Base-by-base conservation (phyloP, 202 grass and related monocot species). In the Setaria viridis region DNA sequence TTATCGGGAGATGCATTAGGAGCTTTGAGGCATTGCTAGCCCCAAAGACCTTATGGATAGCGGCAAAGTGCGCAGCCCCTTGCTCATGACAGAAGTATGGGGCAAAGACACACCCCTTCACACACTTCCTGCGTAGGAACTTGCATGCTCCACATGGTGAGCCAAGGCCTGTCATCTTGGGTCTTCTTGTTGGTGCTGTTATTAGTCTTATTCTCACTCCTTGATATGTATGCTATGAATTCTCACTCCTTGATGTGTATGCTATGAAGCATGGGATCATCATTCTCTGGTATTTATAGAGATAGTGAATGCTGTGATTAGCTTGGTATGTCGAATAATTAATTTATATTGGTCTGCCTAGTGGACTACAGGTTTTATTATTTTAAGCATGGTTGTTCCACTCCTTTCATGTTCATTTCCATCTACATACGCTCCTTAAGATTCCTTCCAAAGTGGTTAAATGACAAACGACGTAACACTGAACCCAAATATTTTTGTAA, bases 101-200 rank as follows among this genome's bases (percentile, higher is more conserved):
- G 20, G 91, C 76, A 1, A 97, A 97, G 69, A 94, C 76, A 48
- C 94, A 97, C 35, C 89, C 91, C 59, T 87, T 88, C 7, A 85
- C 87, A 68, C 94, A 97, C 90, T 90, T 97, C 87, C 94, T 94
- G 15, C 94, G 89, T 46, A 97, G 85, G 68, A 94, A 97, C 84
- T 94, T 97, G 92, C 94, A 97, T 9, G 94, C 94, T 0, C 94
- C 94, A 48, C 94, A 97, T 54, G 90, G 92, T 89, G 94, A 94
- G 79, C 92, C 87, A 87, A 90, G 62, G 64, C 86, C 90, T 91
- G 90, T 53, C 94, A 97, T 97, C 65, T 71, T 69, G 50, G 57
- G 2, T 85, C 49, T 86, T 73, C 74, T 77, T 88, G 35, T 80
- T 79, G 78, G 73, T 80, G 46, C 76, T 85, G 67, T 13, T 93